A percentile compares a stretch with the other conserved stretches of the same genome.
Conservation (phyloP, 164 flowering plant species). For the Liquidambar formosana region DNA sequence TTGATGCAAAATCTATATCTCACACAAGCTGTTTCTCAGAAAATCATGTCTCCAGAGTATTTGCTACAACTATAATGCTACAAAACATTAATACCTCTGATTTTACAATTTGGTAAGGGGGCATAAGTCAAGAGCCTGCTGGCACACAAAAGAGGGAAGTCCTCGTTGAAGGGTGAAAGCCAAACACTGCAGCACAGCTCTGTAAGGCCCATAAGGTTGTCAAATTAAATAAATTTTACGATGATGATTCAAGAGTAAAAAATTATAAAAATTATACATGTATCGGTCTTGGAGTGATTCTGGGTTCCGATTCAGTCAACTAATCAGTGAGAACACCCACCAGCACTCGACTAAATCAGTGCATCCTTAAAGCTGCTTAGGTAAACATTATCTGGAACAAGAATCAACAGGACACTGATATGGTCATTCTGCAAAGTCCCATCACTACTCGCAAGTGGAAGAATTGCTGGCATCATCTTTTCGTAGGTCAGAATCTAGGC, state of each 20-base stretch:
- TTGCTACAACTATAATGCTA: not conserved
- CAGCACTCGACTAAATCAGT: not conserved
- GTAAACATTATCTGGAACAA: not conserved
- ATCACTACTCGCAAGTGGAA: conserved; percentile 2
- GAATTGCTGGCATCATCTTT: not conserved
- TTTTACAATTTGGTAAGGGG: not conserved
- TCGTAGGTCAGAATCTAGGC: not conserved
- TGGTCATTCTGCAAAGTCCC: not conserved
- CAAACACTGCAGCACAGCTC: conserved; percentile 1
- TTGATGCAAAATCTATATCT: too few relatives aligned
- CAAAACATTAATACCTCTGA: not conserved
- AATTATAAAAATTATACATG: too few relatives aligned
- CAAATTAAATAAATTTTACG: not conserved
- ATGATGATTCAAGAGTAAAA: not conserved
- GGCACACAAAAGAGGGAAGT: not conserved
- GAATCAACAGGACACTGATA: not conserved
- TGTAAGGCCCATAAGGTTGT: not conserved
- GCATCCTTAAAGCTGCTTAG: not conserved
- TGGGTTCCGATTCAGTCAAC: not conserved
- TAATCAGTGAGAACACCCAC: not conserved
- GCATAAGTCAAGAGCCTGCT: not conserved
- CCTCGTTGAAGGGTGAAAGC: not conserved
- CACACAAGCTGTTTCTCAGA: not conserved
- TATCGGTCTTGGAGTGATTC: not conserved
- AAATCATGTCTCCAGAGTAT: not conserved